These are phyloP conservation scores for Albugo candida DNA, from an alignment of 352 stramenopile species.

Conservation along the genomic window DNA sequence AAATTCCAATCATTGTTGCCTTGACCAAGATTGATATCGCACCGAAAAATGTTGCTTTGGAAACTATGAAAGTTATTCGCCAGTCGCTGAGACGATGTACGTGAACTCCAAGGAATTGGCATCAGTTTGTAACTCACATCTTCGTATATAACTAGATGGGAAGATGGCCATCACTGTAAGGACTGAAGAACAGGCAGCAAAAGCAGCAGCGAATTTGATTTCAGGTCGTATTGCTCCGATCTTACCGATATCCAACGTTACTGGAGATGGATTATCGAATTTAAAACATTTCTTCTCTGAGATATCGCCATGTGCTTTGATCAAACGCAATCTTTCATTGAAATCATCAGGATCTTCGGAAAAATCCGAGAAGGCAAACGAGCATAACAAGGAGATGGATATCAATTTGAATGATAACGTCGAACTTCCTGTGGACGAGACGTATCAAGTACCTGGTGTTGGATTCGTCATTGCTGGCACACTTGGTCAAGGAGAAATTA, in stretches of 20 bases:
- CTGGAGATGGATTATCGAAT: conserved; percentile 81
- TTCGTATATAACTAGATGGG: conserved; percentile 22
- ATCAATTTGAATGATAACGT: conserved; percentile 17
- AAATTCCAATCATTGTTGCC: conserved; percentile 86
- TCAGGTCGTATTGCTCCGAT: conserved; percentile 91
- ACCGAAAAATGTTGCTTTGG: conserved; percentile 82
- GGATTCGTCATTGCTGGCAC: conserved; percentile 88
- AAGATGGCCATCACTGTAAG: conserved; percentile 91
- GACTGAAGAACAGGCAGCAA: conserved; percentile 59
- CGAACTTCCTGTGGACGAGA: conserved; percentile 79
- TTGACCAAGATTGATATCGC: conserved; percentile 91
- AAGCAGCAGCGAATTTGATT: conserved; percentile 74
- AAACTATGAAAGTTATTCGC: conserved; percentile 79
- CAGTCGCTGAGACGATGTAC: conserved; percentile 68
- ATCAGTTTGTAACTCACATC: neutral
- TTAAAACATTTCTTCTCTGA: conserved; percentile 48
- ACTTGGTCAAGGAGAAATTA: conserved; percentile 81
- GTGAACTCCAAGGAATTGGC: conserved; percentile 1
- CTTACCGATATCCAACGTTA: conserved; percentile 95
- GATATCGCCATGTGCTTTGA: conserved; percentile 42
- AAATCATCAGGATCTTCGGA: conserved; percentile 31
- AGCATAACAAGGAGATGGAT: conserved; percentile 6
- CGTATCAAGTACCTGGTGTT: conserved; percentile 84
- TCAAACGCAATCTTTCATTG: conserved; percentile 18
- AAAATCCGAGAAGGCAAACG: conserved; percentile 33